Conservation (phyloP, 2,329 filamentous ascomycete species). For the Emergomyces pasteurianus region DNA sequence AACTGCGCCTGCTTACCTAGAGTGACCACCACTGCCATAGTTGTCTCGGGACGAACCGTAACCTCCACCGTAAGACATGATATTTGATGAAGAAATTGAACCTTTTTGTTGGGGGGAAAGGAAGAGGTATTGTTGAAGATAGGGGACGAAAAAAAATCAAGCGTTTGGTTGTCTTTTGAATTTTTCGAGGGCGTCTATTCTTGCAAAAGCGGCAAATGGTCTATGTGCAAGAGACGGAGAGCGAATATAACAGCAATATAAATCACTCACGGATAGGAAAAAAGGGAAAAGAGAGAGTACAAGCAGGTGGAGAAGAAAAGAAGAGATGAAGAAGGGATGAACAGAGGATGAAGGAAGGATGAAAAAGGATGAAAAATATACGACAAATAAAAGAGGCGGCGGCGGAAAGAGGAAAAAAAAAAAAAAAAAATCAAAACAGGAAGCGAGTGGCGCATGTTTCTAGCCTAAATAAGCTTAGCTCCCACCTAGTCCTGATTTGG, state of each 20-base stretch:
- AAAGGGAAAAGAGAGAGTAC: no score
- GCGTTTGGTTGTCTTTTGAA: not conserved
- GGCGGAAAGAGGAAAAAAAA: constrained; percentile 13
- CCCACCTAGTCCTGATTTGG: not conserved
- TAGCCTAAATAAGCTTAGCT: constrained; percentile 5
- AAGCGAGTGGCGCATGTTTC: constrained; percentile 4
- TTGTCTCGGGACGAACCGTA: constrained; percentile 35
- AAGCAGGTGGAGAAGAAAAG: constrained; percentile 14
- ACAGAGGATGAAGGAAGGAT: constrained; percentile 12
- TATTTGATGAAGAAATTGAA: constrained; percentile 18
- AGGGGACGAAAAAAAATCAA: constrained; percentile 7
- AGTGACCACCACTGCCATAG: constrained; percentile 47
- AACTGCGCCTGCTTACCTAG: constrained; percentile 26
- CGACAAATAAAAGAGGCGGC: constrained; percentile 11
- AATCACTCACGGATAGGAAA: no score
- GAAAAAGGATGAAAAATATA: constrained; percentile 20
- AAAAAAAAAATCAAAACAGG: constrained; percentile 14
- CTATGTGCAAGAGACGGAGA: constrained; percentile 9
- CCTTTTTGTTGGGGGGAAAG: constrained; percentile 3
- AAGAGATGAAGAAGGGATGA: constrained; percentile 11
- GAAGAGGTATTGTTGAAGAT: constrained; percentile 7
- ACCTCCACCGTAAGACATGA: constrained; percentile 57
- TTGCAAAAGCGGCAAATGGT: not conserved
- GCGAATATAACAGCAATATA: not conserved
- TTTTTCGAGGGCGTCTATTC: not conserved